phyloP scores from a whole-genome alignment of 345 rosid species.

The Salix arbutifolia region DNA sequence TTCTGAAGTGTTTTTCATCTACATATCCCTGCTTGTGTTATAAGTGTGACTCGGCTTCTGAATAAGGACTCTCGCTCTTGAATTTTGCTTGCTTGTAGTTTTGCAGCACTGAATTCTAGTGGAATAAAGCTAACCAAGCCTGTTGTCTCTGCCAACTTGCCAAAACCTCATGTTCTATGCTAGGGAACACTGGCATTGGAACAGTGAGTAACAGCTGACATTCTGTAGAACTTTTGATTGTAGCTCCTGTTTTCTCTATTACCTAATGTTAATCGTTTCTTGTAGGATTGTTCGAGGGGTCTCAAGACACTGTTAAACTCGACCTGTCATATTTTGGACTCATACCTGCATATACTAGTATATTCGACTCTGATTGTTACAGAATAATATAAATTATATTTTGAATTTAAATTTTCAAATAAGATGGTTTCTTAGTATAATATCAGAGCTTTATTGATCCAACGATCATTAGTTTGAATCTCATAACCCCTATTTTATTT shows the following conservation, averaged over 20 bases:
- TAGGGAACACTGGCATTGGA: conserved; percentile 77
- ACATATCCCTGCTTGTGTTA: background rate
- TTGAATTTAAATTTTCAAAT: rapidly evolving
- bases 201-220: conserved; percentile 38
- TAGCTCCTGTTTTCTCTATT: background rate
- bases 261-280: conserved; percentile 1
- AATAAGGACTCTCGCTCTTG: background rate
- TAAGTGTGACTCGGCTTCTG: background rate
- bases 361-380: conserved; percentile 22
- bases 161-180: conserved; percentile 55
- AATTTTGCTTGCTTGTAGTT: conserved; percentile 39
- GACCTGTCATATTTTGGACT: conserved; percentile 73
- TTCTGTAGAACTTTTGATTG: background rate
- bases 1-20: background rate
- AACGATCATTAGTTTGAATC: too few relatives aligned
- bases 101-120: conserved; percentile 73
- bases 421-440: rapidly evolving
- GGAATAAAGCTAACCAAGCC: conserved; percentile 70
- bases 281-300: conserved; percentile 55
- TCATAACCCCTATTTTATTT: too few relatives aligned
- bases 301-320: conserved; percentile 64
- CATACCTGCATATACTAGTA: conserved; percentile 38
- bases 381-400: too few relatives aligned
- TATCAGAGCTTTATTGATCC: too few relatives aligned
- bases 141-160: conserved; percentile 65